Evolutionary conservation across 1,284 basidiomycete species (phyloP), one percentile per base, ranked within the genome.

Genomic region (Wallemia hederae): DNA sequence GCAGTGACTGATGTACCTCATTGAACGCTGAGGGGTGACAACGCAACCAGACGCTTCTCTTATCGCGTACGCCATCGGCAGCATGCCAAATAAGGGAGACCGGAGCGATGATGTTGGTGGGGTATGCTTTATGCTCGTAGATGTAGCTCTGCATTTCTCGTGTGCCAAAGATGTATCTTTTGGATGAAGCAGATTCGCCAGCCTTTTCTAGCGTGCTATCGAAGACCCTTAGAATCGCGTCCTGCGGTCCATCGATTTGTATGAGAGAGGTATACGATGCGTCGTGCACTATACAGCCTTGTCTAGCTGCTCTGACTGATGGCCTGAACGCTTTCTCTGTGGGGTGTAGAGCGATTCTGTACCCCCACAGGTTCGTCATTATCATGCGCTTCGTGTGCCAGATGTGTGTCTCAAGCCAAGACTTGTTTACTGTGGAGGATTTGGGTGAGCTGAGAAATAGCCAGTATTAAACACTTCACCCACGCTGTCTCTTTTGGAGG

Each of bases 361-460:
- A 87, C 0, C 85, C 86, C 88, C 89, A 94, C 68, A 85, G 75
- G 64, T 81, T 81, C 64, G 80, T 76, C 90, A 94, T 92, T 64
- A 83, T 80, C 79, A 90, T 90, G 1, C 89, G 78, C 70, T 92
- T 94, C 0, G 89, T 83, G 67, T 94, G 90, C 84, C 87, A 94
- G 25, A 92, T 70, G 69, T 94, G 90, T 2, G 88, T 90, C 67
- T 89, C 86, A 0, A 96, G 77, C 90, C 90, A 94, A 9, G 75
- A 73, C 69, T 92, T 92, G 64, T 85, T 75, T 26, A 73, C 86
- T 88, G 62, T 7, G 24, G 56, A 19, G 31, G 7, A 55, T 62
- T 15, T 59, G n/a, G 25, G 1, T 33, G 19, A 2, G n/a, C 17
- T 22, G 26, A 26, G n/a, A n/a, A n/a, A 22, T 24, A 56, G 3